phyloP scores from a whole-genome alignment of 2,329 filamentous ascomycete species.

The Penicillium sp. region DNA sequence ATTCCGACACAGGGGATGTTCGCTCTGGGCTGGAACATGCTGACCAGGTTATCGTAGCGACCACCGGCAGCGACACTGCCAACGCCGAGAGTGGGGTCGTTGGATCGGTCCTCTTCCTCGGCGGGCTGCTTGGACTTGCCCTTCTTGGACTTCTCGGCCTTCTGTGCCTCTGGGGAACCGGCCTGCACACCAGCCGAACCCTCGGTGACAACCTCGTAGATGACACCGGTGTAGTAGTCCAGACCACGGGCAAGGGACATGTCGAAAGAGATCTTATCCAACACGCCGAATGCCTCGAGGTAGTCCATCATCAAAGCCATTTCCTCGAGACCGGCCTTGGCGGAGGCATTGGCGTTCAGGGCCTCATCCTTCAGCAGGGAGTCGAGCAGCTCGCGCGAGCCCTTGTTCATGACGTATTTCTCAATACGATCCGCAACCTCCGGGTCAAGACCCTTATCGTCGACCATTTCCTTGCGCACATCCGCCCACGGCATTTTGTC shows the following conservation, averaged over 20 bases:
- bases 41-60: slow-evolving; percentile 87
- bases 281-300: slow-evolving; percentile 71
- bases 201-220: slow-evolving; percentile 85
- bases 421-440: slow-evolving; percentile 84
- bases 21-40: slow-evolving; percentile 84
- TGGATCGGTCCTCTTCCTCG: slow-evolving; percentile 66
- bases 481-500: slow-evolving; percentile 91
- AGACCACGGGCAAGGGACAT: slow-evolving; percentile 84
- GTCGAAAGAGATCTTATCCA: slow-evolving; percentile 79
- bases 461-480: slow-evolving; percentile 88
- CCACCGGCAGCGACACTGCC: slow-evolving; percentile 87
- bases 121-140: slow-evolving; percentile 53
- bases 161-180: slow-evolving; percentile 37
- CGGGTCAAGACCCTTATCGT: slow-evolving; percentile 77
- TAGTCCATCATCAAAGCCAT: slow-evolving; percentile 79
- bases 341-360: slow-evolving; percentile 68
- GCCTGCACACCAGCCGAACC: slow-evolving; percentile 60
- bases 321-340: slow-evolving; percentile 76
- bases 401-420: slow-evolving; percentile 75
- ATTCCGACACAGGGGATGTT: slow-evolving; percentile 89
- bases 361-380: slow-evolving; percentile 65
- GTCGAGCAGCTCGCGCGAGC: slow-evolving; percentile 69
- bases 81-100: slow-evolving; percentile 77
- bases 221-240: slow-evolving; percentile 90
- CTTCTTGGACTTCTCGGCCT: slow-evolving; percentile 42